Evolutionary conservation across 495 filamentous ascomycete genomes (phyloP).

Genomic region (Penicillium paxilli): DNA sequence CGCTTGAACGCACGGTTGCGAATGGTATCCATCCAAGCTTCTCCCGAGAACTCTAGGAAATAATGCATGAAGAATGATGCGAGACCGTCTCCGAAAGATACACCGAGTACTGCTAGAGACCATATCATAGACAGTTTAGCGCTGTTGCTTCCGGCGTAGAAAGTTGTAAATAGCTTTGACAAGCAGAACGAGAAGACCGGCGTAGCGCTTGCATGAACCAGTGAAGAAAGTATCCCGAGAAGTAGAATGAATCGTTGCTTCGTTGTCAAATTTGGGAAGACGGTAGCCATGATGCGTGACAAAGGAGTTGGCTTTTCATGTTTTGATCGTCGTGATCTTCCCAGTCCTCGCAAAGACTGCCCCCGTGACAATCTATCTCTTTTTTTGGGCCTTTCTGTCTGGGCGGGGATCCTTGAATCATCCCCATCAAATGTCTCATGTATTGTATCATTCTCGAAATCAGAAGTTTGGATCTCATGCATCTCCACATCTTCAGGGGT

Average conservation of each 20-base stretch:
- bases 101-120: slow-evolving; percentile 66
- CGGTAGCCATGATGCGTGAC: slow-evolving; percentile 63
- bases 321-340: not conserved
- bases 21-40: slow-evolving; percentile 76
- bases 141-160: slow-evolving; percentile 53
- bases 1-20: slow-evolving; percentile 67
- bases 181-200: slow-evolving; percentile 80
- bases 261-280: slow-evolving; percentile 65
- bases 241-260: slow-evolving; percentile 56
- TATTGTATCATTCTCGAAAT: not conserved
- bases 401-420: not conserved
- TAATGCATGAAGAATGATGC: slow-evolving; percentile 68
- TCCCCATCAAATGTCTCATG: slow-evolving; percentile 8
- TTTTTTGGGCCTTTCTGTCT: not conserved
- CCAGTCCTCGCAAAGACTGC: not conserved
- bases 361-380: not conserved
- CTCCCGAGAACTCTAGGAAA: slow-evolving; percentile 67
- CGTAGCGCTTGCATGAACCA: slow-evolving; percentile 66
- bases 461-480: not conserved
- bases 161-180: slow-evolving; percentile 68
- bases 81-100: slow-evolving; percentile 65
- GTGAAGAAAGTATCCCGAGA: slow-evolving; percentile 58
- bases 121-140: slow-evolving; percentile 57
- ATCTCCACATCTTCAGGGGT: not conserved
- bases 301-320: slow-evolving; percentile 31